Percentiles rank a stretch among this genome's conserved stretches.
phyloP scores from a whole-genome alignment of 352 stramenopile species.

The Globisporangium sylvaticum region DNA sequence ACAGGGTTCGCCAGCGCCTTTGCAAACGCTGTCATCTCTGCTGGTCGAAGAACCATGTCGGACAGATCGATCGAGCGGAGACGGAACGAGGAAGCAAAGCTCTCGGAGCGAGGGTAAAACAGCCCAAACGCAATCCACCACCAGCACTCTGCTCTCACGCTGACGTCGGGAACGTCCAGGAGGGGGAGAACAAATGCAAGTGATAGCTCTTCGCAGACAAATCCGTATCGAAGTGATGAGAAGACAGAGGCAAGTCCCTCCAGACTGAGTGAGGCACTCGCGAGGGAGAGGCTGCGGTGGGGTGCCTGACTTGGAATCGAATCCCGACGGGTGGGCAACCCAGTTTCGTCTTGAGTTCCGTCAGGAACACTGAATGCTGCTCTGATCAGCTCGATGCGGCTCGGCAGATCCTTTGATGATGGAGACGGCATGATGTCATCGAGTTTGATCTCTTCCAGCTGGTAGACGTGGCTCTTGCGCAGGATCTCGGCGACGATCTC shows the following conservation, averaged over 20 bases:
- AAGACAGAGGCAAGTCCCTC: neutral
- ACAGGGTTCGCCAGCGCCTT: neutral
- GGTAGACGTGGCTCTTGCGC: constrained; percentile 1
- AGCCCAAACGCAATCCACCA: neutral
- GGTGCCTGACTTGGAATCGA: neutral
- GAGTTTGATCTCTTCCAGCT: neutral
- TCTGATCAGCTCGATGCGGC: neutral
- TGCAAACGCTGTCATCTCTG: neutral
- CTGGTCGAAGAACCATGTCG: neutral
- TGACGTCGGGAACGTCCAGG: neutral
- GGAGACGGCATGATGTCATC: neutral
- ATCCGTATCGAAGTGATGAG: constrained; percentile 1
- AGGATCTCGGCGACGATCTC: neutral
- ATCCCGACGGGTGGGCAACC: neutral
- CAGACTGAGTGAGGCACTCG: neutral
- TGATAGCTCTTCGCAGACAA: neutral
- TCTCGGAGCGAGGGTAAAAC: neutral
- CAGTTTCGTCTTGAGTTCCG: too few species aligned
- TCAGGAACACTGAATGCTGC: neutral
- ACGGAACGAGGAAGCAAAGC: neutral
- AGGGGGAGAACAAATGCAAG: neutral
- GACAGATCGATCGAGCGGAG: neutral
- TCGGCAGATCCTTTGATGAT: neutral
- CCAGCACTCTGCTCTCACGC: neutral
- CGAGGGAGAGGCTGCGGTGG: neutral